A percentile compares a stretch with the other conserved stretches of the same genome.
Evolutionary conservation across 2,329 filamentous ascomycete species (phyloP).

Genomic region (Botryotinia calthae): DNA sequence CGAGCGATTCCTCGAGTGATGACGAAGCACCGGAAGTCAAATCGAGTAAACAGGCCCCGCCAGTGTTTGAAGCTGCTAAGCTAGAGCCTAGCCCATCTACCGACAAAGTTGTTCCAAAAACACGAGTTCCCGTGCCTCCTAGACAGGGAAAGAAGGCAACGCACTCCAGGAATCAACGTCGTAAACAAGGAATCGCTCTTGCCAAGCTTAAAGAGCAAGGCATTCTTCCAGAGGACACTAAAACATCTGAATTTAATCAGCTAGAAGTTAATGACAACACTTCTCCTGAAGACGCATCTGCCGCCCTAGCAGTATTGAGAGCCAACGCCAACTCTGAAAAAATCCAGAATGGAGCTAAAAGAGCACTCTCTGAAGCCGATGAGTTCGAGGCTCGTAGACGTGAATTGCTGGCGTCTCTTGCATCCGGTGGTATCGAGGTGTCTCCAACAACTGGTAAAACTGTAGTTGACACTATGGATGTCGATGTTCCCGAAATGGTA

Average conservation of each 20-base stretch:
- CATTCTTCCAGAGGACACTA: conserved; percentile 49
- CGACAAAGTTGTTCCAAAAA: conserved; percentile 4
- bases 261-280: conserved; percentile 37
- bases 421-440: conserved; percentile 52
- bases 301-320: conserved; percentile 30
- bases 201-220: conserved; percentile 53
- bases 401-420: conserved; percentile 51
- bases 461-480: background rate
- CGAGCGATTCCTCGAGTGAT: conserved; percentile 38
- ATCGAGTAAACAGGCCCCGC: conserved; percentile 38
- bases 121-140: conserved; percentile 39
- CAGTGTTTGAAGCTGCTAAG: background rate
- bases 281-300: conserved; percentile 29
- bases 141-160: conserved; percentile 51
- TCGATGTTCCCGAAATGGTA: background rate
- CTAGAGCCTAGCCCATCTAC: background rate
- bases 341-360: conserved; percentile 1
- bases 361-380: conserved; percentile 29
- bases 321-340: conserved; percentile 14
- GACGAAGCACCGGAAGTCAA: conserved; percentile 43
- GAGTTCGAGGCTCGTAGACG: conserved; percentile 52
- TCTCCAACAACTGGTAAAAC: conserved; percentile 3
- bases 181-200: conserved; percentile 49
- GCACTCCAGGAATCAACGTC: conserved; percentile 54
- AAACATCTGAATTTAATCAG: conserved; percentile 47